Conservation (phyloP, 1,284 basidiomycete species). For the Tilletia indica region DNA sequence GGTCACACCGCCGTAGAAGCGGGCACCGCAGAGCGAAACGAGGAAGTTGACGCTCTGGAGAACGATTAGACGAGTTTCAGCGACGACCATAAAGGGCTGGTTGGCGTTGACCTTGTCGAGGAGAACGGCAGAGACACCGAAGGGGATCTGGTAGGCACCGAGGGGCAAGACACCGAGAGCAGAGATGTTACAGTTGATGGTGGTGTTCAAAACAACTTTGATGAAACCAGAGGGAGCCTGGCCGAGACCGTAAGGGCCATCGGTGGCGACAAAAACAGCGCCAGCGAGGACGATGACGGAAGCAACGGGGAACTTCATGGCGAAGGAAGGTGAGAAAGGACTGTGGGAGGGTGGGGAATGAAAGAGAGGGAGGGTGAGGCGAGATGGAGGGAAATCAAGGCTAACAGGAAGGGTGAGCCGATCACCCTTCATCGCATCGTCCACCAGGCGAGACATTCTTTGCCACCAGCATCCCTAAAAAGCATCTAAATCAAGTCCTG, state of each 20-base stretch:
- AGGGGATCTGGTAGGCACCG: neutral
- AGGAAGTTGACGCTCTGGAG: conserved; percentile 10
- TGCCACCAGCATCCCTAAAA: too few species aligned
- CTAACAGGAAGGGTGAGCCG: too few species aligned
- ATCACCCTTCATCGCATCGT: too few species aligned
- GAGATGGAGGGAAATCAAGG: too few species aligned
- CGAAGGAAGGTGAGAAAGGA: neutral
- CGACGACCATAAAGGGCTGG: conserved; percentile 13
- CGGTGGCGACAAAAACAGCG: neutral
- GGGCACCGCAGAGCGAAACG: conserved; percentile 11
- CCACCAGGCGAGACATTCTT: too few species aligned
- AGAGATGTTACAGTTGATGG: conserved; percentile 2
- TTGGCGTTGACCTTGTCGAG: conserved; percentile 1
- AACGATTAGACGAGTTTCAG: conserved; percentile 14
- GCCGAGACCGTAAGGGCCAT: conserved; percentile 7
- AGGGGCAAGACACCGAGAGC: conserved; percentile 8
- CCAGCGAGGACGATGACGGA: conserved; percentile 13
- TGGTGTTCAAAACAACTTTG: conserved; percentile 11
- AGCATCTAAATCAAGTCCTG: too few species aligned
- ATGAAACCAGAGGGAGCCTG: neutral
- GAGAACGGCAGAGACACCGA: conserved; percentile 12
- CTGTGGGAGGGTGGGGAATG: neutral
- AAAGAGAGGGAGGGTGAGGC: neutral
- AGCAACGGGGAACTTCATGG: conserved; percentile 1
- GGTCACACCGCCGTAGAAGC: conserved; percentile 9